Percentiles rank a stretch among this genome's conserved stretches.
These are phyloP conservation scores for Claviceps arundinis DNA, from an alignment of 2,329 filamentous ascomycete genomes.

Conservation along the genomic window DNA sequence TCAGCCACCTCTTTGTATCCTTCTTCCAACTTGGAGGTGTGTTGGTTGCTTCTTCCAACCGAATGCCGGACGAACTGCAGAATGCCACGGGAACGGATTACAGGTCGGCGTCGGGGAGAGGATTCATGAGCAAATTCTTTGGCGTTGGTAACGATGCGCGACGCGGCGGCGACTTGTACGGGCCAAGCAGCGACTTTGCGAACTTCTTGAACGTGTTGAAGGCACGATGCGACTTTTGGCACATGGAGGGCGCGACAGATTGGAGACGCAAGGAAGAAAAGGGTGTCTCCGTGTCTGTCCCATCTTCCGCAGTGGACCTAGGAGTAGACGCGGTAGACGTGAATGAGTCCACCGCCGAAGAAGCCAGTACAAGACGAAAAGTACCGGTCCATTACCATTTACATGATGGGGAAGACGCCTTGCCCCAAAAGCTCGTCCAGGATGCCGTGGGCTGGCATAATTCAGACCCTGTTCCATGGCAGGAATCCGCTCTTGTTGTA, in stretches of 20 bases:
- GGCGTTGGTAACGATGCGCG: conserved; percentile 21
- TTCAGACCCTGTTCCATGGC: conserved; percentile 23
- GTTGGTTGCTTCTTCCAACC: conserved; percentile 66
- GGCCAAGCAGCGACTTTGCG: conserved; percentile 57
- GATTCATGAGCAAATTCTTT: conserved; percentile 35
- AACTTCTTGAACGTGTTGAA: conserved; percentile 64
- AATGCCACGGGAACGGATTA: conserved; percentile 64
- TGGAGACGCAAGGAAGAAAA: conserved; percentile 47
- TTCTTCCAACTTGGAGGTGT: conserved; percentile 79
- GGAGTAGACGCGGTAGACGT: neutral
- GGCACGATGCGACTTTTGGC: conserved; percentile 69
- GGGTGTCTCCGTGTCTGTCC: conserved; percentile 3
- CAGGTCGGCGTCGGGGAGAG: conserved; percentile 38
- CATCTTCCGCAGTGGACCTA: neutral
- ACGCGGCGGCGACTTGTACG: conserved; percentile 36
- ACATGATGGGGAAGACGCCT: conserved; percentile 12
- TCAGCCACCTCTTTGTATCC: conserved; percentile 63
- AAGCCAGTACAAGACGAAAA: conserved; percentile 5
- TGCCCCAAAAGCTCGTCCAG: conserved; percentile 14
- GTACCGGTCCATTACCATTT: conserved; percentile 20
- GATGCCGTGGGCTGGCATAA: conserved; percentile 13
- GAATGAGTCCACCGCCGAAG: neutral
- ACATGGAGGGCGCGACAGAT: conserved; percentile 64
- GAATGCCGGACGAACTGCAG: conserved; percentile 69
- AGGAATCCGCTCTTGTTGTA: conserved; percentile 29